Evolutionary conservation across 2,329 filamentous ascomycete species (phyloP), one percentile per base, ranked within the genome.

Genomic region (Trichophyton schoenleinii): DNA sequence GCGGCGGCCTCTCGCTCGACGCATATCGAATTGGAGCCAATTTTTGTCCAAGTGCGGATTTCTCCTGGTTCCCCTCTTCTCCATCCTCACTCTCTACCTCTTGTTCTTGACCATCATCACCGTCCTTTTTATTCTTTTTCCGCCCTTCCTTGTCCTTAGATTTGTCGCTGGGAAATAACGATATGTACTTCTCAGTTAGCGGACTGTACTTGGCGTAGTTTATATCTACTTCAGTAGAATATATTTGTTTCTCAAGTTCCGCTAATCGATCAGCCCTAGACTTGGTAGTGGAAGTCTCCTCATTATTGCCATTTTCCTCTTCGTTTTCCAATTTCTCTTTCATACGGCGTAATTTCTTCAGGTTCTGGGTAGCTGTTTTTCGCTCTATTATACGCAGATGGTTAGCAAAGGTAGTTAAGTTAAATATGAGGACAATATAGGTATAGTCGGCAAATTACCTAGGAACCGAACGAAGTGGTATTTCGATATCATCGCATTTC

Each of bases 381-480:
- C 74, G 73, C 60, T 77, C 74, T 77, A 52, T 18, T 58, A 55
- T 38, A 18, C 2, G 53, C 11, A 44, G 53, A 28, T 44, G 1
- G 25, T 58, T 34, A 58, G 34, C 9, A 38, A 58, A 36, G 28
- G 6, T 5, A 7, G 6, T 31, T 2, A 31, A 7, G 6, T 31
- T 31, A 31, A 6, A 1, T 28, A 7, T 31, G 1, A 31, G 6
- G 28, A 7, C 28, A 11, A 22, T 15, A 18, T 28, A 28, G 13
- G 7, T 36, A 18, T 7, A 36, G 13, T 3, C 9, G 22, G 36
- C 4, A 15, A 64, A 69, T 44, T 68, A 76, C 74, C 83, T 64
- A 86, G 79, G 68, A 86, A 87, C n/a, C 83, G 73, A n/a, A 86
- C 79, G 72, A 84, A 85, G 68, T 86, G 83, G 68, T 85, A 87